A percentile compares a stretch with the other conserved stretches of the same genome.
Evolutionary conservation across 768 basidiomycete genomes (phyloP).

Genomic region (Harrya chromipes): DNA sequence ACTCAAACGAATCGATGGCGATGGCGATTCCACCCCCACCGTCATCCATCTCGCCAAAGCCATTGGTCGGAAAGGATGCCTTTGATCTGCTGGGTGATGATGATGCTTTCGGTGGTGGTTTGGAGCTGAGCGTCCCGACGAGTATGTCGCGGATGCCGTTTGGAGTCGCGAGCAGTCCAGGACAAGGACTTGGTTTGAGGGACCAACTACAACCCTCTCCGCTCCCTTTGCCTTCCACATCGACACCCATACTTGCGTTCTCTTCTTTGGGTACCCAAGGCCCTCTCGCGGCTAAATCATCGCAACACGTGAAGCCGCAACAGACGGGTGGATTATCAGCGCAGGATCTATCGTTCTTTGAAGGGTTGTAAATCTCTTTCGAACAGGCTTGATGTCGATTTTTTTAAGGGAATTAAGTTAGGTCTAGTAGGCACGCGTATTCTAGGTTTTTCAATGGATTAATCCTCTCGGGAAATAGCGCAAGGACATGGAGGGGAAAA

Average conservation of each 20-base stretch:
- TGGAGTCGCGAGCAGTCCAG: conserved; percentile 2
- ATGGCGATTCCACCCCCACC: conserved; percentile 28
- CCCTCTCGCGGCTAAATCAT: conserved; percentile 9
- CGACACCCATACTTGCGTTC: conserved; percentile 18
- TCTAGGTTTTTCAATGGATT: not conserved
- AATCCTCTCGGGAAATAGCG: not conserved
- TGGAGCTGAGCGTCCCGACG: not conserved
- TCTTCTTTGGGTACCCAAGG: conserved; percentile 6
- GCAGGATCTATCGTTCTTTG: conserved; percentile 86
- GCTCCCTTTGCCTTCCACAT: conserved; percentile 3
- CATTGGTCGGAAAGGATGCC: not conserved
- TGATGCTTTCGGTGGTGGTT: not conserved
- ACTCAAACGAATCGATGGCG: conserved; percentile 20
- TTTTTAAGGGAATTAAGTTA: not conserved
- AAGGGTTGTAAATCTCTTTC: conserved; percentile 49
- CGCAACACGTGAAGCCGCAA: conserved; percentile 18
- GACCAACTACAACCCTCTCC: conserved; percentile 20
- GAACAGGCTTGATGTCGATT: too few species aligned
- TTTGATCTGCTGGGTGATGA: conserved; percentile 21
- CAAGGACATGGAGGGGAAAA: not conserved
- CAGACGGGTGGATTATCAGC: conserved; percentile 65
- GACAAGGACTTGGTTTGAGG: conserved; percentile 1
- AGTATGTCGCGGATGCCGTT: not conserved
- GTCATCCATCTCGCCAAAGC: conserved; percentile 3
- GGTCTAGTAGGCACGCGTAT: not conserved